Percentiles rank a stretch among this genome's conserved stretches.
Evolutionary conservation across 169 alveolate species (phyloP).

Genomic region (Cryptosporidium xiaoi): DNA sequence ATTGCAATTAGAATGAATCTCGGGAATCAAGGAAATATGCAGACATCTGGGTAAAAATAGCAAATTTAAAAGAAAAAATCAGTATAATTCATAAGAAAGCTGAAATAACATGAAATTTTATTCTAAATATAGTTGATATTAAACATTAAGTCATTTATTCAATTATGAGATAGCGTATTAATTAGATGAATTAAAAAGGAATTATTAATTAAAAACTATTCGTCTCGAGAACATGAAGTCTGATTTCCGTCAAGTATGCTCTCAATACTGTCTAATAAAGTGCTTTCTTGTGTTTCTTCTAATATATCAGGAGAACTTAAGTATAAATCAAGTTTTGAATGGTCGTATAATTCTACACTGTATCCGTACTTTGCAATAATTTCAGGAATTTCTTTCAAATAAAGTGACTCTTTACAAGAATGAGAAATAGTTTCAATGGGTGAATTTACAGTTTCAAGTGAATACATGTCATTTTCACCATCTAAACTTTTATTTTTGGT

Average conservation of each 20-base stretch:
- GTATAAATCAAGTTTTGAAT: not conserved
- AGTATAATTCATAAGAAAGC: too few species aligned
- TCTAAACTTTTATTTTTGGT: not conserved
- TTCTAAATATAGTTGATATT: not conserved
- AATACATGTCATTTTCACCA: too few species aligned
- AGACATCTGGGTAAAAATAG: too few species aligned
- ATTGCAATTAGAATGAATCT: too few species aligned
- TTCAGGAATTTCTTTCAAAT: conserved; percentile 27
- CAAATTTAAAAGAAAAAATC: too few species aligned
- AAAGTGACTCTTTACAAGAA: conserved; percentile 56
- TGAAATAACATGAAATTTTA: too few species aligned
- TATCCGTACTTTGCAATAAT: conserved; percentile 1
- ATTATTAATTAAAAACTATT: too few species aligned
- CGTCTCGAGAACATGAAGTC: not conserved
- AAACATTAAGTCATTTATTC: not conserved
- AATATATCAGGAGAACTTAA: not conserved
- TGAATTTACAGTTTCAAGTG: not conserved
- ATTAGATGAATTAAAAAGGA: too few species aligned
- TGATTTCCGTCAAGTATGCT: not conserved
- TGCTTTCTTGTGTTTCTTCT: conserved; percentile 19
- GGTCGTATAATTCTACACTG: not conserved
- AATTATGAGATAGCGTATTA: too few species aligned
- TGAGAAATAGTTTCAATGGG: conserved; percentile 23
- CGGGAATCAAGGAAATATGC: too few species aligned
- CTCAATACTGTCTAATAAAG: conserved; percentile 11